phyloP scores from a whole-genome alignment of 1,284 basidiomycete species.

The Ceratobasidium sp. region DNA sequence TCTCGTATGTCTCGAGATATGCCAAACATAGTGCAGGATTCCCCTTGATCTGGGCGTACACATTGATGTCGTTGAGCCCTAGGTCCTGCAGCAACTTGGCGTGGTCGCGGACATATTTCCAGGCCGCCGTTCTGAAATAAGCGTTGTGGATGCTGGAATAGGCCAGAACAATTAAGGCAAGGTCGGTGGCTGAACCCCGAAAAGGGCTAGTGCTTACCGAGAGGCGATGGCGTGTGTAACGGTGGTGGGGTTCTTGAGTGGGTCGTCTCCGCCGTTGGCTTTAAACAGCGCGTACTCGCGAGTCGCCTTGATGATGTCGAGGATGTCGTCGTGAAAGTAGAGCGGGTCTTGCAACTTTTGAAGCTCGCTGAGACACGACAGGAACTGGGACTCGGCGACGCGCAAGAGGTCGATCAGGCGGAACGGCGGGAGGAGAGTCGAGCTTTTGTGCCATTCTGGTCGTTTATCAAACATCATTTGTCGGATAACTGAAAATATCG shows the following conservation, averaged over 20 bases:
- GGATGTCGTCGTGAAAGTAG: constrained; percentile 48
- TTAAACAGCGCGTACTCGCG: constrained; percentile 37
- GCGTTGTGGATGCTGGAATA: constrained; percentile 47
- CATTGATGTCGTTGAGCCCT: constrained; percentile 38
- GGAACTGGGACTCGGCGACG: constrained; percentile 46
- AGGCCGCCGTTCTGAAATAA: constrained; percentile 47
- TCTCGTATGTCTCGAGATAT: constrained; percentile 34
- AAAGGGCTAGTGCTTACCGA: constrained; percentile 26
- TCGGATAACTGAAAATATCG: not conserved
- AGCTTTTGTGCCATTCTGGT: constrained; percentile 44
- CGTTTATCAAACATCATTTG: not conserved
- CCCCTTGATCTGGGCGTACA: constrained; percentile 39
- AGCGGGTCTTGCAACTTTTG: constrained; percentile 45
- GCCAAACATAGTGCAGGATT: constrained; percentile 20
- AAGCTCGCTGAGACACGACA: constrained; percentile 41
- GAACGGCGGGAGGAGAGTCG: constrained; percentile 47
- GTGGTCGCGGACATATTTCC: constrained; percentile 47
- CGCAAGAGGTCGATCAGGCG: constrained; percentile 44
- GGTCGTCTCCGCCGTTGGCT: constrained; percentile 41
- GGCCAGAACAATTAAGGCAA: constrained; percentile 12
- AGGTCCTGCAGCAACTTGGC: constrained; percentile 44
- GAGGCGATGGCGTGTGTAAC: constrained; percentile 45
- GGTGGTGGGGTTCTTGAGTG: constrained; percentile 25
- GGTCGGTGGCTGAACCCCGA: not conserved
- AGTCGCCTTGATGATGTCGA: constrained; percentile 42